Evolutionary conservation across 2,329 filamentous ascomycete species (phyloP).

Genomic region (Ceratocystis alfenasii): DNA sequence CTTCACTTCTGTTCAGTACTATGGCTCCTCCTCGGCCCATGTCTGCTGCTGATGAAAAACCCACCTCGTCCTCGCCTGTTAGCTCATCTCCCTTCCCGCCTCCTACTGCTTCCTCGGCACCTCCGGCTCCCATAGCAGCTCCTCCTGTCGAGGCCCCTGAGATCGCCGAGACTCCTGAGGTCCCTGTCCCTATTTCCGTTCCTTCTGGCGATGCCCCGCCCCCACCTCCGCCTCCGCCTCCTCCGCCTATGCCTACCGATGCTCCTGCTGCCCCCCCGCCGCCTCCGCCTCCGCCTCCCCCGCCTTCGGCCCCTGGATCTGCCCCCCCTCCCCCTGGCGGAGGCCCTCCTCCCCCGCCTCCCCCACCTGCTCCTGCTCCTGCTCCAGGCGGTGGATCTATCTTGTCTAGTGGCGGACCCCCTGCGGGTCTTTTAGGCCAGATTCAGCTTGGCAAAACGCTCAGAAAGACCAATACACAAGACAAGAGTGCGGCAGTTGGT

Average conservation of each 20-base stretch:
- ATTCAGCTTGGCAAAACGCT: slow-evolving; percentile 70
- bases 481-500: slow-evolving; percentile 59
- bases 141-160: slow-evolving; percentile 28
- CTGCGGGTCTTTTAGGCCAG: slow-evolving; percentile 60
- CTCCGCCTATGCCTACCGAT: slow-evolving; percentile 30
- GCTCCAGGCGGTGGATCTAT: slow-evolving; percentile 28
- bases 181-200: slow-evolving; percentile 26
- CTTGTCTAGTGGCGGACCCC: slow-evolving; percentile 35
- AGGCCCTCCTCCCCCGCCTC: slow-evolving; percentile 26
- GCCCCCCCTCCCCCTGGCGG: slow-evolving; percentile 27
- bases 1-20: slow-evolving; percentile 88
- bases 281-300: slow-evolving; percentile 30
- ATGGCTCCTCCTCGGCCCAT: slow-evolving; percentile 89
- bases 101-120: slow-evolving; percentile 33
- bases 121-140: slow-evolving; percentile 32
- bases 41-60: slow-evolving; percentile 66
- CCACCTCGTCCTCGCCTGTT: slow-evolving; percentile 32
- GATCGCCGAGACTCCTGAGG: slow-evolving; percentile 28
- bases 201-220: slow-evolving; percentile 25
- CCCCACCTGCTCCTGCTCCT: slow-evolving; percentile 27
- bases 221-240: slow-evolving; percentile 25
- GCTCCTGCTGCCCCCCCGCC: slow-evolving; percentile 30
- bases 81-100: slow-evolving; percentile 30
- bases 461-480: slow-evolving; percentile 81
- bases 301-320: slow-evolving; percentile 27